Conservation (phyloP, 306 rosid species). For the Hippophae gyantsensis region DNA sequence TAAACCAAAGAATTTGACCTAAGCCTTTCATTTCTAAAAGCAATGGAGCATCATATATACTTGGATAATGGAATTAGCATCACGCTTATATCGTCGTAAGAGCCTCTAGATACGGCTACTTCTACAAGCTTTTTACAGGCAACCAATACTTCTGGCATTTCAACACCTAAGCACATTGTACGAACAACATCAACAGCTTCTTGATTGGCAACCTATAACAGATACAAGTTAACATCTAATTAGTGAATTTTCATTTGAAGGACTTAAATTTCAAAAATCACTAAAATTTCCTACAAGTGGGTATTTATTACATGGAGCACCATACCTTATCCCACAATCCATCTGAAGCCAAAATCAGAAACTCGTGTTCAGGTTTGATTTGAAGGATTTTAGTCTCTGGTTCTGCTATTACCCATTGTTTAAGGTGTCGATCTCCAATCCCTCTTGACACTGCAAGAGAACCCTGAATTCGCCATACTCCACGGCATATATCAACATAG, state of each 20-base stretch:
- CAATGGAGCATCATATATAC: too few species aligned
- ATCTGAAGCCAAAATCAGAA: slow-evolving; percentile 35
- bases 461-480: slow-evolving; percentile 39
- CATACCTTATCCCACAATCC: slow-evolving; percentile 38
- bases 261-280: not conserved
- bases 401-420: slow-evolving; percentile 35
- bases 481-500: slow-evolving; percentile 26
- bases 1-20: too few species aligned
- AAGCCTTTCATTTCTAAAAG: too few species aligned
- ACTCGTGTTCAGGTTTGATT: slow-evolving; percentile 24
- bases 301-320: too few species aligned
- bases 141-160: slow-evolving; percentile 1
- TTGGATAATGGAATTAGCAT: slow-evolving; percentile 17
- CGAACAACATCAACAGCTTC: slow-evolving; percentile 33
- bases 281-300: not conserved
- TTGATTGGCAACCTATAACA: slow-evolving; percentile 23
- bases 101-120: slow-evolving; percentile 26
- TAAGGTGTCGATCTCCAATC: slow-evolving; percentile 31
- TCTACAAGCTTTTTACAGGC: slow-evolving; percentile 29
- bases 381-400: slow-evolving; percentile 24
- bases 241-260: not conserved
- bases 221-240: not conserved
- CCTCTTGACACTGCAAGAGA: slow-evolving; percentile 36
- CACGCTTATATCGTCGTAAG: slow-evolving; percentile 30
- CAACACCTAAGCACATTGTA: too few species aligned